Evolutionary conservation across 169 alveolate genomes (phyloP).

Genomic region (Theileria orientalis): DNA sequence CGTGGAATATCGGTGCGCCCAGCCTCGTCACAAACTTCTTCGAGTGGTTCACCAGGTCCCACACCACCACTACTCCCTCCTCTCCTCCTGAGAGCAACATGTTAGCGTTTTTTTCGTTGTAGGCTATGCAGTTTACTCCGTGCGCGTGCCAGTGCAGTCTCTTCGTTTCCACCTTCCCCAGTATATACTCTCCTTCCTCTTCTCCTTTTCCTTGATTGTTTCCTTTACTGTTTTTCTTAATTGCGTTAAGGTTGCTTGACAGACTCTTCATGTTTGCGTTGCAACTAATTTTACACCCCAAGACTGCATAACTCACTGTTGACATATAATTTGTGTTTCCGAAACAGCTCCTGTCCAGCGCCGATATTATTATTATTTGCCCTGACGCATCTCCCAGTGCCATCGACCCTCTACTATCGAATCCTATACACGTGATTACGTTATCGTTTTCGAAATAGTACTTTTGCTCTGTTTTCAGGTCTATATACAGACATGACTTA

Average conservation of each 20-base stretch:
- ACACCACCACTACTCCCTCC: constrained; percentile 60
- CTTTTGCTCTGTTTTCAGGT: constrained; percentile 1
- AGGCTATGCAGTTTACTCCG: constrained; percentile 53
- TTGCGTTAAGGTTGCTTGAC: too few species aligned
- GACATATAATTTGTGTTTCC: too few species aligned
- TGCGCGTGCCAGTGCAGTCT: constrained; percentile 65
- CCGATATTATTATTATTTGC: constrained; percentile 19
- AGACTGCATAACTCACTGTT: too few species aligned
- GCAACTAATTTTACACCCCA: constrained; percentile 1
- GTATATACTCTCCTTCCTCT: not conserved
- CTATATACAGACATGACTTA: constrained; percentile 21
- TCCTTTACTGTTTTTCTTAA: too few species aligned
- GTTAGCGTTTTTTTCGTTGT: constrained; percentile 17
- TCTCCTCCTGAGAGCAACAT: constrained; percentile 61
- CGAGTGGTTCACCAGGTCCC: constrained; percentile 48
- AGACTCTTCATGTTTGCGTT: constrained; percentile 5
- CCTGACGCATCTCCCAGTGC: constrained; percentile 59
- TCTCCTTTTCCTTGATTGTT: not conserved
- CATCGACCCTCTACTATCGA: not conserved
- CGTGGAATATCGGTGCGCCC: constrained; percentile 59
- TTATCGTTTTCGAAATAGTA: constrained; percentile 33
- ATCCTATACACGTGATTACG: constrained; percentile 33
- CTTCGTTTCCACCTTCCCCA: too few species aligned
- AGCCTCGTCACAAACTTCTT: constrained; percentile 52
- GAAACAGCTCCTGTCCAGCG: too few species aligned